phyloP scores from a whole-genome alignment of 2,329 filamentous ascomycete genomes.

The Fusarium sp. region DNA sequence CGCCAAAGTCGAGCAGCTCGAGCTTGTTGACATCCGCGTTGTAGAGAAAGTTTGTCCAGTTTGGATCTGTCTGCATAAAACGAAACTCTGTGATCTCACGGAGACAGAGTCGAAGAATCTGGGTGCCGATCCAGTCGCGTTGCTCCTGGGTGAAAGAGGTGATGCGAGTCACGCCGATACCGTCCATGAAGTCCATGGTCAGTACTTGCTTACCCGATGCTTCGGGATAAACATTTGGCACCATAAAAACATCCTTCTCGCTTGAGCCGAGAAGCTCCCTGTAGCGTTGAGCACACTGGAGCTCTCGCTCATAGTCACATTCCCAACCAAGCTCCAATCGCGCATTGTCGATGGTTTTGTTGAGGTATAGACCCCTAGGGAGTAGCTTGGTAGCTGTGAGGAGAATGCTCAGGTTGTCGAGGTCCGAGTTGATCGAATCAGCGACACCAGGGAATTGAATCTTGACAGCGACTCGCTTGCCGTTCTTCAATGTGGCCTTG shows the following conservation, averaged over 20 bases:
- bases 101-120: slow-evolving; percentile 89
- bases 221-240: slow-evolving; percentile 79
- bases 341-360: slow-evolving; percentile 97
- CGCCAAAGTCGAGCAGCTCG: slow-evolving; percentile 95
- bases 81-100: slow-evolving; percentile 93
- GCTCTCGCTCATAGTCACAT: slow-evolving; percentile 93
- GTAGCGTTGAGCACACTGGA: slow-evolving; percentile 80
- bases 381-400: slow-evolving; percentile 89
- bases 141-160: slow-evolving; percentile 80
- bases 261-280: slow-evolving; percentile 67
- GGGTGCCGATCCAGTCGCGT: slow-evolving; percentile 94
- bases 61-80: slow-evolving; percentile 99
- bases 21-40: slow-evolving; percentile 76
- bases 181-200: slow-evolving; percentile 92
- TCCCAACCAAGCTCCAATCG: slow-evolving; percentile 94
- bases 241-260: slow-evolving; percentile 76
- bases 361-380: slow-evolving; percentile 89
- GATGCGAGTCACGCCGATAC: slow-evolving; percentile 84
- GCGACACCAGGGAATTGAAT: slow-evolving; percentile 97
- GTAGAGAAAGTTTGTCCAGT: slow-evolving; percentile 99
- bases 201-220: slow-evolving; percentile 87
- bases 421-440: slow-evolving; percentile 93
- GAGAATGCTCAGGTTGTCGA: slow-evolving; percentile 91
- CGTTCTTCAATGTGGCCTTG: slow-evolving; percentile 78
- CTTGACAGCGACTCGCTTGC: slow-evolving; percentile 87